Evolutionary conservation across 345 rosid species (phyloP), one percentile per base, ranked within the genome.

Genomic region (Viola odorata): DNA sequence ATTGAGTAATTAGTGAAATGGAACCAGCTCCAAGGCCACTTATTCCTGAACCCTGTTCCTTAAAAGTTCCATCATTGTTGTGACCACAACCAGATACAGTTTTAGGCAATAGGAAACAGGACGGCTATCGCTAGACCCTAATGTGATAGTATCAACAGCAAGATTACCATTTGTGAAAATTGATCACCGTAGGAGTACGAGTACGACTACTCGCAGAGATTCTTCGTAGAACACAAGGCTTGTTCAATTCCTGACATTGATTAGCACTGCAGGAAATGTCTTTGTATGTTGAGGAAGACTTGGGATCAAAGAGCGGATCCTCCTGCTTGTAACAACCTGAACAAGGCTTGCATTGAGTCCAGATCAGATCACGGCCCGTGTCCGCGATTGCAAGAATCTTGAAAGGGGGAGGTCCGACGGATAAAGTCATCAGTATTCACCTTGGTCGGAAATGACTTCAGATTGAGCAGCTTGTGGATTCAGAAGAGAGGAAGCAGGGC

Each of bases 21-120:
- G 41, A 11, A 0, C 96, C 90, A 0, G 81, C 81, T 6, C 90
- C 95, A 2, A 85, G 84, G 37, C 91, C 90, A 2, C 82, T 49
- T 40, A 89, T 68, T 0, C 96, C 91, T 0, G 87, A 74, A 5
- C 78, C 77, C 13, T 73, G 59, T 12, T 48, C 60, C 8, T 54
- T 48, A 52, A 87, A 81, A 6, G 80, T 65, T 13, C 84, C 85
- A 0, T 45, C 80, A 40, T 77, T 82, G 57, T 73, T 40, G 50
- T 69, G 75, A 3, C 91, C 87, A 49, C 89, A 89, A 3, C 89
- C 95, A 6, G 83, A 63, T 5, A 77, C 48, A 0, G 75, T 69
- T 0, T 65, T 72, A 0, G 76, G 80, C 3, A 85, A 13, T n/a
- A n/a, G 16, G 66, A 12, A 3, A 75, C 75, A 0, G 78, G 77